Percentiles rank a stretch among this genome's conserved stretches.
phyloP scores from a whole-genome alignment of 2,329 filamentous ascomycete genomes.

The Diplodia corticola region DNA sequence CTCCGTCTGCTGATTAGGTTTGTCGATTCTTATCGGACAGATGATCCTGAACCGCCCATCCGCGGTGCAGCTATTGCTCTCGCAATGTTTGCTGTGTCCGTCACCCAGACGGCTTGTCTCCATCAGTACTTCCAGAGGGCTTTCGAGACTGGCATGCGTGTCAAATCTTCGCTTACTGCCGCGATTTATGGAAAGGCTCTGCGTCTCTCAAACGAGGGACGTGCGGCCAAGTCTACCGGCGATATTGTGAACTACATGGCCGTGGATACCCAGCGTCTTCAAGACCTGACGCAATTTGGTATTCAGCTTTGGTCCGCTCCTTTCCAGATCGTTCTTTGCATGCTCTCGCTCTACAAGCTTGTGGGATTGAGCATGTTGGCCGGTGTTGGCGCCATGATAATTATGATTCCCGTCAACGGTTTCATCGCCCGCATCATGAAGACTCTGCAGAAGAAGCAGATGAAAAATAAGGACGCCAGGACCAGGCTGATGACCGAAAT shows the following conservation, averaged over 20 bases:
- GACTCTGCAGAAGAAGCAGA: conserved; percentile 89
- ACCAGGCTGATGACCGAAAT: conserved; percentile 96
- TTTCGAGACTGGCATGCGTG: conserved; percentile 94
- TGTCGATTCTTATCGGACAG: conserved; percentile 70
- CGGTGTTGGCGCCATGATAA: conserved; percentile 88
- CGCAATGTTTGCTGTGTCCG: conserved; percentile 86
- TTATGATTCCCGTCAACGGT: conserved; percentile 97
- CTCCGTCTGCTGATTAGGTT: conserved; percentile 81
- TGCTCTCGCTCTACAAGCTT: conserved; percentile 93
- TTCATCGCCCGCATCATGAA: conserved; percentile 92
- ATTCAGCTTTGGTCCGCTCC: conserved; percentile 96
- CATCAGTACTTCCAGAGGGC: conserved; percentile 97
- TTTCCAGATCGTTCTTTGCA: conserved; percentile 93
- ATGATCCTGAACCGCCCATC: conserved; percentile 71
- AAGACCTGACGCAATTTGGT: conserved; percentile 92
- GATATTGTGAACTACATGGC: conserved; percentile 99
- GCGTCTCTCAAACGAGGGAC: conserved; percentile 87
- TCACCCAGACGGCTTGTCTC: conserved; percentile 83
- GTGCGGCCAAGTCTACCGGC: conserved; percentile 84
- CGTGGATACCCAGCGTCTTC: conserved; percentile 91
- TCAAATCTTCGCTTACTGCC: conserved; percentile 86
- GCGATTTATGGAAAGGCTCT: conserved; percentile 92
- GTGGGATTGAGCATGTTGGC: conserved; percentile 94
- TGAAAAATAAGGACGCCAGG: conserved; percentile 98
- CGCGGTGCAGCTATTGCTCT: conserved; percentile 85